Base-by-base conservation (phyloP, 208 protist genomes). In the Leishmania martiniquensis region DNA sequence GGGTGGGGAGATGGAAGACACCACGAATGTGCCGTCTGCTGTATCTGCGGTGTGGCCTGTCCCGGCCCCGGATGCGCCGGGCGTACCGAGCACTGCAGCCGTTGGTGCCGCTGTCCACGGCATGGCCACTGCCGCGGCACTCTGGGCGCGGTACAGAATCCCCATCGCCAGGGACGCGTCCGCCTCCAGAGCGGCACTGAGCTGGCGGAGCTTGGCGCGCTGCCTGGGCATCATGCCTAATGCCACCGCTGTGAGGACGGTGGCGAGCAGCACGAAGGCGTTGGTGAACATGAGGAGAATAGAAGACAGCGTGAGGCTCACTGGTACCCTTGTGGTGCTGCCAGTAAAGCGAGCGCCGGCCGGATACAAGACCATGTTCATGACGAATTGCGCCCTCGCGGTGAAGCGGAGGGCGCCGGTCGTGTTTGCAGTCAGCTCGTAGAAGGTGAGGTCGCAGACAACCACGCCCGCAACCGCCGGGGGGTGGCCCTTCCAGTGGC, bases 81-180 rank as follows among this genome's bases (percentile, higher is more conserved):
- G 54, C 29, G 54, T 34, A 25, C 17, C 6, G 54, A 25, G 54
- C 54, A 25, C 54, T 59, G 54, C 54, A 1, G 54, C 13, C 29
- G 54, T 20, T 59, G 54, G 17, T 59, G 54, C 25, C 25, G 25
- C 54, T 59, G 42, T 55, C 47, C 7, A 20, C 37, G 34, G 63
- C 39, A 69, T 49, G 39, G 5, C 20, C 63, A 20, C 37, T 39
- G 34, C 32, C 63, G 49, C 37, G 37, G 75, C 62, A 25, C 75
- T 66, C 65, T 78, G 75, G 22, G 65, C 75, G 29, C 66, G 75
- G 75, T 72, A 63, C 51, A 78, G 51, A 39, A 78, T 78, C 34
- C 51, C 75, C 65, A 71, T 71, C 9, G 75, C 75, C 7, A 78
- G 52, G 65, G 75, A 60, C 1, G 75, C 75, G 54, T 78, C 75